Base-by-base conservation (phyloP, 2,329 filamentous ascomycete species). In the Scedosporium apiospermum region DNA sequence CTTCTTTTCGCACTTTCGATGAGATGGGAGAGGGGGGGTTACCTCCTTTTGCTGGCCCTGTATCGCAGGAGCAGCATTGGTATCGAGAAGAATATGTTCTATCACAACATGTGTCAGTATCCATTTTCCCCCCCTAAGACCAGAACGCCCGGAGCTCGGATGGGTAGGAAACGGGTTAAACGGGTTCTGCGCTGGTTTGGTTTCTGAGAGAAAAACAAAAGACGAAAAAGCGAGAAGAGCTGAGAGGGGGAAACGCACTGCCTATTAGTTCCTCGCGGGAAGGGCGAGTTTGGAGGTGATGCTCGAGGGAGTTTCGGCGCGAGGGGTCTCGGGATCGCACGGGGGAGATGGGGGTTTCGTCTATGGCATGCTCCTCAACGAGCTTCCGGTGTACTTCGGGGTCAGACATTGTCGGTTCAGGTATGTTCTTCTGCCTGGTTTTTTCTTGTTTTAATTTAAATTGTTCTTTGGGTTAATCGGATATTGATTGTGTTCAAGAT, bases 21-120 rank as follows among this genome's bases (percentile, higher is more conserved):
- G 65, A 59, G 23, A 21, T 23, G 60, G 58, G 58, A 58, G 27
- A 26, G 18, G 57, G 51, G 7, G 27, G 67, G 75, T 71, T 65
- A 82, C 81, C 73, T 96, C 90, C 71, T 84, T 88, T 74, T 95
- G 91, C 65, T 91, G 86, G 63, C 88, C 91, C 71, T 88, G 87
- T 62, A 97, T 79, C 2, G 88, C 83, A 0, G 93, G 92, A 0
- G 92, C 91, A 18, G 89, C 91, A 60, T 76, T 88, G 38, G 89
- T 89, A 63, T 87, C 85, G 27, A 90, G 90, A 27, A 97, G 86
- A 73, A 97, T 96, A 76, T 96, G 96, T 68, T 87, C 90, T 93
- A 26, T 10, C 12, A n/a, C 38, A 63, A 42, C 58, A 63, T 65
- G 70, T 63, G 71, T 69, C 63, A 68, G 63, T 60, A 55, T 57